Conservation (phyloP, 352 stramenopile genomes). For the Pythium scleroteichum region DNA sequence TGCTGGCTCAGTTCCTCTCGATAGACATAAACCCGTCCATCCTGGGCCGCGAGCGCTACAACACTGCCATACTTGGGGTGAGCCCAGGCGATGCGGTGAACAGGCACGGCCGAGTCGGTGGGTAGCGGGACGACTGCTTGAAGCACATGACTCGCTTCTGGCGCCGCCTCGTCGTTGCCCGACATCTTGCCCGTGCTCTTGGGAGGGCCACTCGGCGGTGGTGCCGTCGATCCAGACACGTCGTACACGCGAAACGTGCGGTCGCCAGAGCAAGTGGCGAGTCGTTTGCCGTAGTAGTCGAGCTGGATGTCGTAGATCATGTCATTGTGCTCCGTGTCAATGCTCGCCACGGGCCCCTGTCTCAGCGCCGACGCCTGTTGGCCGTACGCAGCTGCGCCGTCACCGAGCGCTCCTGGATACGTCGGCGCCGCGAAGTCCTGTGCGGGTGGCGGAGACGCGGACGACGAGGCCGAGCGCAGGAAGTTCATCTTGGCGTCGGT, state of each 20-base stretch:
- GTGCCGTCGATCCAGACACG: slow-evolving; percentile 53
- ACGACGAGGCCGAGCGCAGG: slow-evolving; percentile 22
- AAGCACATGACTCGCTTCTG: slow-evolving; percentile 35
- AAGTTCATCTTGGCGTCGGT: slow-evolving; percentile 28
- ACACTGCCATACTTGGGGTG: slow-evolving; percentile 86
- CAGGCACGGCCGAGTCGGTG: slow-evolving; percentile 66
- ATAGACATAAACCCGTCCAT: slow-evolving; percentile 87
- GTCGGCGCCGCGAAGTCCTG: slow-evolving; percentile 1
- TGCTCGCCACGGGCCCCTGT: slow-evolving; percentile 51
- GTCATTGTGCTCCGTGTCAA: slow-evolving; percentile 88
- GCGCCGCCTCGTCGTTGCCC: background rate
- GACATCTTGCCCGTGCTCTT: slow-evolving; percentile 17
- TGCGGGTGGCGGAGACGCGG: slow-evolving; percentile 15
- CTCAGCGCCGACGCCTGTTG: slow-evolving; percentile 24
- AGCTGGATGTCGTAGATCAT: slow-evolving; percentile 91
- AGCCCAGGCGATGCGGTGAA: slow-evolving; percentile 82
- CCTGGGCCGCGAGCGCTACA: slow-evolving; percentile 72
- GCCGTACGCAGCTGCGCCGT: background rate
- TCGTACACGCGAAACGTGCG: slow-evolving; percentile 86
- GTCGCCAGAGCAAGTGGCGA: slow-evolving; percentile 81
- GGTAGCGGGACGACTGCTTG: slow-evolving; percentile 63
- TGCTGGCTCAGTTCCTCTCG: slow-evolving; percentile 73
- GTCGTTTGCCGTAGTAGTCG: slow-evolving; percentile 86
- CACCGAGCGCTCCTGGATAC: slow-evolving; percentile 1
- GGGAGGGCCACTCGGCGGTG: slow-evolving; percentile 9